Conservation (phyloP, 345 rosid species). For the Clausena lansium region DNA sequence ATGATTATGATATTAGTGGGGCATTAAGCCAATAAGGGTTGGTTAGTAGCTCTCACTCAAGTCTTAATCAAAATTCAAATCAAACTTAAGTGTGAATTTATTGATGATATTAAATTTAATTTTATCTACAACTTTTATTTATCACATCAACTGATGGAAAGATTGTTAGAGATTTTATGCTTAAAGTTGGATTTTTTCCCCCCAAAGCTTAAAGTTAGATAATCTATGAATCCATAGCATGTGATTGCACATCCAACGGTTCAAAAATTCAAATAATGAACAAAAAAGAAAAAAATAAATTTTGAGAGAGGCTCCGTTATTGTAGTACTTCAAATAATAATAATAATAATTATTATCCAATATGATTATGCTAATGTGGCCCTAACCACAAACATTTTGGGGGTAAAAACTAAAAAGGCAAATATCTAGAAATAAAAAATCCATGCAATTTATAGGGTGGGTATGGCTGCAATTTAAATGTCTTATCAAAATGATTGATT, state of each 20-base stretch:
- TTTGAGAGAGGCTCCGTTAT: too few species aligned
- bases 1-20: not conserved
- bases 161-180: not conserved
- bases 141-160: not conserved
- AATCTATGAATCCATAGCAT: not conserved
- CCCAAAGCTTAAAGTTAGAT: not conserved
- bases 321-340: too few species aligned
- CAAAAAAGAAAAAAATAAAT: too few species aligned
- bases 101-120: not conserved
- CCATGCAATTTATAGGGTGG: slow-evolving; percentile 3
- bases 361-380: not conserved
- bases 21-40: not conserved
- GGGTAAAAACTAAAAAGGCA: not conserved
- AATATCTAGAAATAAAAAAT: not conserved
- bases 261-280: not conserved
- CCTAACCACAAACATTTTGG: not conserved
- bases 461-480: not conserved
- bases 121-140: not conserved
- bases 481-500: not conserved
- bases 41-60: slow-evolving; percentile 5
- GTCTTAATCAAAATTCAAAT: not conserved
- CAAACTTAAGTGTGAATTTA: not conserved
- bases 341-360: too few species aligned
- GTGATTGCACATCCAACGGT: not conserved
- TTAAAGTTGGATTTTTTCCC: not conserved